Conservation (phyloP, 148 eudicot species). For the Spergularia bocconei region DNA sequence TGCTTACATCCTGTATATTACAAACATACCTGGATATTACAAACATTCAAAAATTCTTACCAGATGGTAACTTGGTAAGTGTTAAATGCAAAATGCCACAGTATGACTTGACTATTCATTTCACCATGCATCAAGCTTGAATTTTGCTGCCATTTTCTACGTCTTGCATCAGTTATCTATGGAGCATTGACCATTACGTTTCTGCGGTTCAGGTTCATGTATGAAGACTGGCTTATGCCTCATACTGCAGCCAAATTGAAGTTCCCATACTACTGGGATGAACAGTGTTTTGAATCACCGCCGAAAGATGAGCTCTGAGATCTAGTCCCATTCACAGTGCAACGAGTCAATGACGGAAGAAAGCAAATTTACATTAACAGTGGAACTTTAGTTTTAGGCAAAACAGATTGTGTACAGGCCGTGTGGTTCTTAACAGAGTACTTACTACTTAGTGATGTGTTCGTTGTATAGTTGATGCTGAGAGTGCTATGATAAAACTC, state of each 20-base stretch:
- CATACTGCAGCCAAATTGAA: conserved; percentile 75
- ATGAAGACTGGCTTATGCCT: conserved; percentile 83
- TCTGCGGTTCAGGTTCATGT: conserved; percentile 58
- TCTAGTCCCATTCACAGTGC: not conserved
- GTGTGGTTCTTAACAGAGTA: no score
- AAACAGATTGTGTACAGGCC: no score
- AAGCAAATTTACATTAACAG: not conserved
- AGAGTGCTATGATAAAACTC: no score
- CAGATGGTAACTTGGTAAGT: no score
- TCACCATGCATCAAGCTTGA: not conserved
- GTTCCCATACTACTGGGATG: conserved; percentile 87
- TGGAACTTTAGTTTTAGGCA: not conserved
- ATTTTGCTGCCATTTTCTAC: not conserved
- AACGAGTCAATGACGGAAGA: not conserved
- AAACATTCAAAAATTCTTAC: no score
- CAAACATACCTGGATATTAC: no score
- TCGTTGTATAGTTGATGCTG: not conserved
- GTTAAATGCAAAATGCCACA: no score
- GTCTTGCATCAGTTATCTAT: not conserved
- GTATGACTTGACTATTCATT: not conserved
- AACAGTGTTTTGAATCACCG: conserved; percentile 46
- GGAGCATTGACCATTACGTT: not conserved
- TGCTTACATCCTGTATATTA: no score
- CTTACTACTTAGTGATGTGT: no score
- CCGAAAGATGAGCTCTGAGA: conserved; percentile 75